A percentile compares a stretch with the other conserved stretches of the same genome.
These are phyloP conservation scores for Rhododendron griersonianum DNA, from an alignment of 148 eudicot species.

Conservation along the genomic window DNA sequence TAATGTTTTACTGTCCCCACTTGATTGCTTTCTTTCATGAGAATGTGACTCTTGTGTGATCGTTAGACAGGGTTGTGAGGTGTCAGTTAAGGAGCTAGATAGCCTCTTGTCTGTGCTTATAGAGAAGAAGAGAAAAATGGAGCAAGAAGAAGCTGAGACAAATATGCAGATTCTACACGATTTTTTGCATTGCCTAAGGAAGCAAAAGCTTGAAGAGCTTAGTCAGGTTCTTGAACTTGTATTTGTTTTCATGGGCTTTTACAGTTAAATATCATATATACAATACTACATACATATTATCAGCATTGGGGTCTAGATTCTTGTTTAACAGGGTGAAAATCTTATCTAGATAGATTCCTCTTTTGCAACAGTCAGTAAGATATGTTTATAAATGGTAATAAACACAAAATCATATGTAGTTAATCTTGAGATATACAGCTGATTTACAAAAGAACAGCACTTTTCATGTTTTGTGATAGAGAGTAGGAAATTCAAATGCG, in stretches of 20 bases:
- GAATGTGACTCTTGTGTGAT: slow-evolving; percentile 31
- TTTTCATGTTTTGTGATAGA: background rate
- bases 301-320: background rate
- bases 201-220: slow-evolving; percentile 73
- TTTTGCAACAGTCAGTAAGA: background rate
- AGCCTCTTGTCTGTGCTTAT: slow-evolving; percentile 52
- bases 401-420: background rate
- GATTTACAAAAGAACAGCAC: background rate
- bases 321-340: background rate
- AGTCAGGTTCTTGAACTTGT: slow-evolving; percentile 49
- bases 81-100: slow-evolving; percentile 78
- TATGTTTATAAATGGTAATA: background rate
- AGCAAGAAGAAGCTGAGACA: slow-evolving; percentile 94
- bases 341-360: background rate
- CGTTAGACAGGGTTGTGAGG: slow-evolving; percentile 91
- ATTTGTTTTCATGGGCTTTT: background rate
- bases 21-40: background rate
- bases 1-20: background rate
- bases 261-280: background rate
- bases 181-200: slow-evolving; percentile 72
- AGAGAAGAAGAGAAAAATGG: slow-evolving; percentile 84
- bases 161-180: slow-evolving; percentile 79
- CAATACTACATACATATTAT: background rate
- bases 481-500: background rate
- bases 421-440: background rate